A percentile compares a stretch with the other conserved stretches of the same genome.
Evolutionary conservation across 148 eudicot species (phyloP).

Genomic region (Vaccinium macrocarpon): DNA sequence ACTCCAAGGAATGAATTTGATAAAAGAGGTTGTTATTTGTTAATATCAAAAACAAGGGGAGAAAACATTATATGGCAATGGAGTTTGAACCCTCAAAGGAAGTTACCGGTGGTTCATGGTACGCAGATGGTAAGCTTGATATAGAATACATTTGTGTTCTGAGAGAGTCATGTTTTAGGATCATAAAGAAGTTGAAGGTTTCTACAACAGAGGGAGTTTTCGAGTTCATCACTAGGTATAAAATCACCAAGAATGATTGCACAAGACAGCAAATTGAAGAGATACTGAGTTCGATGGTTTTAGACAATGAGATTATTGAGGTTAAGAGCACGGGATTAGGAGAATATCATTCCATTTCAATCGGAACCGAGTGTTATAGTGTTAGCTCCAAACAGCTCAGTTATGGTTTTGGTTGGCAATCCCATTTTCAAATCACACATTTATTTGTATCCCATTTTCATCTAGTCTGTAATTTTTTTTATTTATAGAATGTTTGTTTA

Average conservation of each 20-base stretch:
- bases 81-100: constrained; percentile 72
- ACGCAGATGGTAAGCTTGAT: constrained; percentile 58
- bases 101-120: constrained; percentile 78
- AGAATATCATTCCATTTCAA: constrained; percentile 52
- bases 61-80: constrained; percentile 50
- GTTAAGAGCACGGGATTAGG: constrained; percentile 69
- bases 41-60: constrained; percentile 48
- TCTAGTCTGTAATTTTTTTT: too few species aligned
- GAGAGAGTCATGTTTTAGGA: constrained; percentile 19
- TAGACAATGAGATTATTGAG: constrained; percentile 54
- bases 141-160: constrained; percentile 29
- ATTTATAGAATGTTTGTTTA: too few species aligned
- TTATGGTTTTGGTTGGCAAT: too few species aligned
- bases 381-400: too few species aligned
- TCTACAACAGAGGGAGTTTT: constrained; percentile 45
- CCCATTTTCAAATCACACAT: too few species aligned
- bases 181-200: constrained; percentile 32
- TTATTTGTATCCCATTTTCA: too few species aligned
- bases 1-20: constrained; percentile 27
- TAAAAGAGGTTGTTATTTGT: constrained; percentile 68
- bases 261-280: constrained; percentile 41
- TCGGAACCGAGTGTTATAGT: constrained; percentile 53
- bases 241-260: constrained; percentile 16
- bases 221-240: constrained; percentile 22
- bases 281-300: constrained; percentile 50